A percentile compares a stretch with the other conserved stretches of the same genome.
phyloP scores from a whole-genome alignment of 495 filamentous ascomycete genomes.

The Podospora conica region DNA sequence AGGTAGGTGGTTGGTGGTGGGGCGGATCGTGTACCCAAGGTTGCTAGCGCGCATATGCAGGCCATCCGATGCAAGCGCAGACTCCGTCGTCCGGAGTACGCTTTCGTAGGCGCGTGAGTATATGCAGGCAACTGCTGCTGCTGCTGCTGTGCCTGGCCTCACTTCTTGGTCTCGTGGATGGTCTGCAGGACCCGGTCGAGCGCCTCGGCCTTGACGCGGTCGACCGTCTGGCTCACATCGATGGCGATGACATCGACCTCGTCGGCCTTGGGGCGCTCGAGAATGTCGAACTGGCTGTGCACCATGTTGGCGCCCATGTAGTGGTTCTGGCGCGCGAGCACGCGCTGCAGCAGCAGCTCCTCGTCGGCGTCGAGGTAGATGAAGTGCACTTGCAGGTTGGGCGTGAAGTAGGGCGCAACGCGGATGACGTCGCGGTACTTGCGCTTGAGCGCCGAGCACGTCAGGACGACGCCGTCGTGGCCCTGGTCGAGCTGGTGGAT shows the following conservation, averaged over 20 bases:
- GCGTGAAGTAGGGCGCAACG: constrained; percentile 71
- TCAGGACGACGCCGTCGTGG: constrained; percentile 77
- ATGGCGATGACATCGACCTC: constrained; percentile 83
- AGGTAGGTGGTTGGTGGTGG: neutral
- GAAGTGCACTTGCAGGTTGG: constrained; percentile 79
- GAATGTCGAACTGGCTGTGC: constrained; percentile 76
- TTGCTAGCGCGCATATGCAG: neutral
- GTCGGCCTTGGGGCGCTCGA: constrained; percentile 71
- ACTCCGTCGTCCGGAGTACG: neutral
- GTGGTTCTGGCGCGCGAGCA: constrained; percentile 67
- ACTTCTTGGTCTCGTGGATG: constrained; percentile 25
- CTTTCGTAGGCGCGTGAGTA: neutral
- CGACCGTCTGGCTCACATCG: constrained; percentile 62
- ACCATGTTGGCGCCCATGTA: constrained; percentile 99
- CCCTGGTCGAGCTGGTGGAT: constrained; percentile 54
- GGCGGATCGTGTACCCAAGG: neutral
- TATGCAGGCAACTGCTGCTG: neutral
- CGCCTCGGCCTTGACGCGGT: constrained; percentile 61
- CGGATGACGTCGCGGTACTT: constrained; percentile 98
- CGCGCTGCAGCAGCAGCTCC: constrained; percentile 65
- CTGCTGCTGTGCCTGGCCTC: neutral
- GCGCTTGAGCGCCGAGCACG: constrained; percentile 92
- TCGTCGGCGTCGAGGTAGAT: constrained; percentile 81
- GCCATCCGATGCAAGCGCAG: constrained; percentile 5
- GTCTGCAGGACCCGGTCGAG: constrained; percentile 45